phyloP scores from a whole-genome alignment of 352 stramenopile genomes.

The Phytophthora citrophthora region DNA sequence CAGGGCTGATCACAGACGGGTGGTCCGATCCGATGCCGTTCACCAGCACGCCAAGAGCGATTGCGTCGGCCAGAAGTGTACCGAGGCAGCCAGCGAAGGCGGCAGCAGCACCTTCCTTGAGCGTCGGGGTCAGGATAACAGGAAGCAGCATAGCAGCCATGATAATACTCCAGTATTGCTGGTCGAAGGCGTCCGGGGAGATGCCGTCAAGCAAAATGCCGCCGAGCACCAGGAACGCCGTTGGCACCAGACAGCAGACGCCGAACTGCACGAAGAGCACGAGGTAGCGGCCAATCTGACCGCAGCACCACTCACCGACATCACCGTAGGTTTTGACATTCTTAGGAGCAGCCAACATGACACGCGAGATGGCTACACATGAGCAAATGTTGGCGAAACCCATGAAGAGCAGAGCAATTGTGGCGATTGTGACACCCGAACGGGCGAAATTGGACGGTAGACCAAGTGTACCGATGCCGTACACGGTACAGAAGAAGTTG shows the following conservation, averaged over 20 bases:
- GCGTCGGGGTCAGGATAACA: constrained; percentile 61
- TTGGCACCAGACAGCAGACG: constrained; percentile 62
- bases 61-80: constrained; percentile 61
- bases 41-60: constrained; percentile 50
- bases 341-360: constrained; percentile 65
- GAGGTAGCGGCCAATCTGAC: constrained; percentile 50
- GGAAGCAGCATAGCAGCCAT: constrained; percentile 61
- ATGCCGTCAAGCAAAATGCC: constrained; percentile 62
- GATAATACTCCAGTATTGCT: constrained; percentile 65
- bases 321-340: constrained; percentile 69
- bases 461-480: constrained; percentile 69
- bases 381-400: constrained; percentile 67
- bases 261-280: constrained; percentile 63
- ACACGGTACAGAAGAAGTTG: constrained; percentile 74
- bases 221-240: constrained; percentile 66
- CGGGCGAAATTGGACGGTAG: constrained; percentile 71
- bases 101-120: constrained; percentile 63
- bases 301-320: constrained; percentile 65
- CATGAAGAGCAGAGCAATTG: constrained; percentile 64
- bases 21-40: constrained; percentile 51
- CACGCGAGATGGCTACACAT: constrained; percentile 60
- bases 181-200: constrained; percentile 53
- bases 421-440: constrained; percentile 50
- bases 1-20: constrained; percentile 40
- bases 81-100: constrained; percentile 63